Evolutionary conservation across 352 stramenopile genomes (phyloP).

Genomic region (Thalassiosira pacifica): DNA sequence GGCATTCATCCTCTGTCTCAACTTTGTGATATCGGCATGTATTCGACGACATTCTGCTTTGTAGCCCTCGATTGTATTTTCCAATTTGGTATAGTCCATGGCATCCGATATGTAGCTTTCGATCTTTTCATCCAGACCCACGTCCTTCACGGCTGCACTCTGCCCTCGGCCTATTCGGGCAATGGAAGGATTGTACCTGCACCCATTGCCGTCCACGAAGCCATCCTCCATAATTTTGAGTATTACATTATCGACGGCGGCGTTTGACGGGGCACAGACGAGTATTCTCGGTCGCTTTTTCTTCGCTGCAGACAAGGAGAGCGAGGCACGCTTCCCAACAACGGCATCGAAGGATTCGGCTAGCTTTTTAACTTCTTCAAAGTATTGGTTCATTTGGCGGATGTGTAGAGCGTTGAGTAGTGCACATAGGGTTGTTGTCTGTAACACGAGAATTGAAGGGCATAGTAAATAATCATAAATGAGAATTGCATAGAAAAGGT

Average conservation of each 20-base stretch:
- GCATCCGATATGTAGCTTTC: slow-evolving; percentile 72
- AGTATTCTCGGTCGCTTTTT: slow-evolving; percentile 83
- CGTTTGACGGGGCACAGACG: slow-evolving; percentile 92
- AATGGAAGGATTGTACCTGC: slow-evolving; percentile 95
- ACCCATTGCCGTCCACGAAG: slow-evolving; percentile 93
- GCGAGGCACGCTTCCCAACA: slow-evolving; percentile 66
- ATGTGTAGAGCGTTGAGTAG: slow-evolving; percentile 87
- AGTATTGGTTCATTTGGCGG: slow-evolving; percentile 87
- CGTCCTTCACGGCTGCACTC: slow-evolving; percentile 71
- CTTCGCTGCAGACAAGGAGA: slow-evolving; percentile 63
- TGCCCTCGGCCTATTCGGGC: slow-evolving; percentile 91
- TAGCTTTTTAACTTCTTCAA: slow-evolving; percentile 78
- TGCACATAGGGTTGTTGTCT: slow-evolving; percentile 86
- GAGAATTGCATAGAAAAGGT: too few species aligned
- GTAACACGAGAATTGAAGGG: too few species aligned
- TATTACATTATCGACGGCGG: slow-evolving; percentile 96
- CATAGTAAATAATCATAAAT: too few species aligned
- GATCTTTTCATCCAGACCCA: slow-evolving; percentile 81
- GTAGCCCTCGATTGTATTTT: slow-evolving; percentile 74
- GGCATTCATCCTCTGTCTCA: slow-evolving; percentile 72
- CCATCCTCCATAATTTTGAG: slow-evolving; percentile 95
- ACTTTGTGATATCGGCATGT: slow-evolving; percentile 71
- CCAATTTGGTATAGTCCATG: slow-evolving; percentile 69
- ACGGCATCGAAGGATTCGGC: slow-evolving; percentile 61
- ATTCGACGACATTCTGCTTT: slow-evolving; percentile 74